phyloP scores from a whole-genome alignment of 306 rosid genomes.

The apple (Malus domestica) region DNA sequence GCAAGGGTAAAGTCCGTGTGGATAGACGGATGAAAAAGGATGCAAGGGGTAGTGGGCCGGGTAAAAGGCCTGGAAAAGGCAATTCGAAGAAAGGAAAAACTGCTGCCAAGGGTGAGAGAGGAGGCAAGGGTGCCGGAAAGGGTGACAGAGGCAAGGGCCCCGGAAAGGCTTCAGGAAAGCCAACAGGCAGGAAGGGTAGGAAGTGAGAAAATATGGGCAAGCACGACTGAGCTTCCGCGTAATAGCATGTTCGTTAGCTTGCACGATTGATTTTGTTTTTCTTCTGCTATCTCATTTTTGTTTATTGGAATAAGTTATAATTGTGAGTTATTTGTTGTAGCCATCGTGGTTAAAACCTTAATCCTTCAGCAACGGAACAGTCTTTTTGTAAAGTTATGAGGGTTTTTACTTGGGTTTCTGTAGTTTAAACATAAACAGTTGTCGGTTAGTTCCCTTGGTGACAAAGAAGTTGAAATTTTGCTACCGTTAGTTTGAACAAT shows the following conservation, averaged over 20 bases:
- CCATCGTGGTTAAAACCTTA: neutral
- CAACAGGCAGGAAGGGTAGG: slow-evolving; percentile 38
- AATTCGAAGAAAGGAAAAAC: slow-evolving; percentile 25
- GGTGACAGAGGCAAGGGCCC: slow-evolving; percentile 48
- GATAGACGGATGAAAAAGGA: slow-evolving; percentile 89
- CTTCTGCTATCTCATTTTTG: neutral
- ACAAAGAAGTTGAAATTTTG: neutral
- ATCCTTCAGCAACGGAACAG: neutral
- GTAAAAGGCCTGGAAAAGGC: slow-evolving; percentile 40
- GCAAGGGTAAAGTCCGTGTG: slow-evolving; percentile 70
- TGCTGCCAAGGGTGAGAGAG: slow-evolving; percentile 30
- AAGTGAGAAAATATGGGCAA: slow-evolving; percentile 20
- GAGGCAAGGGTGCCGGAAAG: slow-evolving; percentile 30
- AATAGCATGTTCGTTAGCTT: neutral
- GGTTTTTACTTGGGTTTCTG: neutral
- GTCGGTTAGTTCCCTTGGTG: neutral
- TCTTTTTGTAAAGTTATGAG: neutral
- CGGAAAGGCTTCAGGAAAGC: slow-evolving; percentile 36
- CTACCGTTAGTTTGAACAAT: neutral
- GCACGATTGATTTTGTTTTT: neutral
- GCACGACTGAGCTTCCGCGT: neutral
- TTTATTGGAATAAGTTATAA: neutral
- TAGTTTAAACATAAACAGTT: too few relatives aligned
- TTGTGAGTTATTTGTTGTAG: neutral
- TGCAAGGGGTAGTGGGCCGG: slow-evolving; percentile 40